A percentile compares a stretch with the other conserved stretches of the same genome.
Conservation (phyloP, 768 basidiomycete genomes). For the Gautieria morchelliformis region DNA sequence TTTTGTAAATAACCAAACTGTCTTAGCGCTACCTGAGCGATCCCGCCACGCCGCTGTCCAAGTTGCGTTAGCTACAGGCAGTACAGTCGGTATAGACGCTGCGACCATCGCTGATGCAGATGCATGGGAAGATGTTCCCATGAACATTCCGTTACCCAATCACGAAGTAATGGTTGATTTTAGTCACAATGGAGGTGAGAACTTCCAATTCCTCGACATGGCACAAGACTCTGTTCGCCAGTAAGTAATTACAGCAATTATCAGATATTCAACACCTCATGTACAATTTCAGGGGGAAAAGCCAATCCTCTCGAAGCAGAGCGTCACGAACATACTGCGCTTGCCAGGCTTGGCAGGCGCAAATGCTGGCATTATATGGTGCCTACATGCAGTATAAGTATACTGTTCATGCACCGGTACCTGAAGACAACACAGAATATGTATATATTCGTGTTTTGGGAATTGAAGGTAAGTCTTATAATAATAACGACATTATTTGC, state of each 20-base stretch:
- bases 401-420: not conserved
- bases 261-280: not conserved
- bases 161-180: not conserved
- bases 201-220: too few relatives aligned
- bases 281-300: not conserved
- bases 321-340: not conserved
- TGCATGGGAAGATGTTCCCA: not conserved
- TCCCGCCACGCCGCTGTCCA: not conserved
- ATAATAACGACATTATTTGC: not conserved
- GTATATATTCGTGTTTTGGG: not conserved
- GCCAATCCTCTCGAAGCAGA: not conserved
- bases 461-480: too few relatives aligned
- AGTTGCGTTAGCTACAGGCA: not conserved
- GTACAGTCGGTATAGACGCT: not conserved
- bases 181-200: conserved; percentile 2
- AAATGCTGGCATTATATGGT: not conserved
- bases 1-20: not conserved
- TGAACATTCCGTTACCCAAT: not conserved
- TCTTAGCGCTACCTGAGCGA: not conserved
- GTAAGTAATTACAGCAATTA: not conserved
- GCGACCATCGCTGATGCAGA: not conserved
- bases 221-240: not conserved
- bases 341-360: not conserved
- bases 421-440: not conserved
- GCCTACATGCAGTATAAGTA: not conserved